A percentile compares a stretch with the other conserved stretches of the same genome.
These are phyloP conservation scores for Dipteronia dyeriana DNA, from an alignment of 345 rosid genomes.

Conservation along the genomic window DNA sequence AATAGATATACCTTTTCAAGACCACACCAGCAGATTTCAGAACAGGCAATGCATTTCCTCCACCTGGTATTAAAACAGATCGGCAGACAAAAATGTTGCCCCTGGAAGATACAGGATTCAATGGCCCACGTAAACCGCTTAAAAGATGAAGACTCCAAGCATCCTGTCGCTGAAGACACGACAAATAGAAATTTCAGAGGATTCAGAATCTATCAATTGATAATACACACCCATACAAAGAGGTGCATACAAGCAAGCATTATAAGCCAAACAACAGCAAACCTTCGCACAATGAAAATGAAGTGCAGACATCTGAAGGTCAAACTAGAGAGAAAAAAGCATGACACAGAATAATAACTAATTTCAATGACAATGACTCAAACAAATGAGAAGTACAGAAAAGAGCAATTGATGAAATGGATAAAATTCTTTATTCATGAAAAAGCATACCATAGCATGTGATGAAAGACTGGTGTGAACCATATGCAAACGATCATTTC, in stretches of 20 bases:
- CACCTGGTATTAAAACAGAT: constrained; percentile 50
- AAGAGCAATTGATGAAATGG: neutral
- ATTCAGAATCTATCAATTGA: neutral
- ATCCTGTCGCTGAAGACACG: constrained; percentile 52
- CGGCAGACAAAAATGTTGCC: constrained; percentile 53
- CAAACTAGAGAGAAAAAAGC: neutral
- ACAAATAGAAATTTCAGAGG: constrained; percentile 18
- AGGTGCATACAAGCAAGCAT: neutral
- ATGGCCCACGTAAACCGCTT: constrained; percentile 38
- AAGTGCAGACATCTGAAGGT: neutral
- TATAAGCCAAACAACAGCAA: neutral
- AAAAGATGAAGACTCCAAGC: constrained; percentile 59
- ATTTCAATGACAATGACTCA: neutral
- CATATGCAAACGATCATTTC: constrained; percentile 43
- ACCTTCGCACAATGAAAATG: neutral
- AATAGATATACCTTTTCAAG: constrained; percentile 46
- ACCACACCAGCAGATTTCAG: constrained; percentile 50
- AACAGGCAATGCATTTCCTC: constrained; percentile 53
- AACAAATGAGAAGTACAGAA: neutral
- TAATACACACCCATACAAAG: neutral
- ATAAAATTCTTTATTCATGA: neutral
- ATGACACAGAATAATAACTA: neutral
- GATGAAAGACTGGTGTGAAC: constrained; percentile 53
- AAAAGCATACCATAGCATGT: constrained; percentile 52
- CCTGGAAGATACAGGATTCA: constrained; percentile 42